Conservation (phyloP, 1,139 yeast genomes). For the Debaryomycetaceae sp. region DNA sequence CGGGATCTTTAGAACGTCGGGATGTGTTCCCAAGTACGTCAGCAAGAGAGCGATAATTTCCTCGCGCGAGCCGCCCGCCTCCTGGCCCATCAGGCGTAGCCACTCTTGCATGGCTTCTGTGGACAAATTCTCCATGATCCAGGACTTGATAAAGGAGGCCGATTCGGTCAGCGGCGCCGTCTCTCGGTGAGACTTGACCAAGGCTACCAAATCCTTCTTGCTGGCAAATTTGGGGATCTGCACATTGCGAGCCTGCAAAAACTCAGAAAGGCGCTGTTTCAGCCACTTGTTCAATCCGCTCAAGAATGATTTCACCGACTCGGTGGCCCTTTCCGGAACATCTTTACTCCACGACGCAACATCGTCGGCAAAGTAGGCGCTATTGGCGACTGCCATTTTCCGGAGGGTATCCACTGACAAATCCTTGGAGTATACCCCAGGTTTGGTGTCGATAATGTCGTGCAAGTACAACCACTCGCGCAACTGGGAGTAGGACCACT, state of each 20-base stretch:
- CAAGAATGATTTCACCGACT: slow-evolving; percentile 22
- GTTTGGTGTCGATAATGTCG: slow-evolving; percentile 16
- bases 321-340: slow-evolving; percentile 12
- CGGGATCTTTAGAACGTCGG: slow-evolving; percentile 1
- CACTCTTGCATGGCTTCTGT: slow-evolving; percentile 14
- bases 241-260: slow-evolving; percentile 41
- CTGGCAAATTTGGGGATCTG: slow-evolving; percentile 35
- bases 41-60: slow-evolving; percentile 8
- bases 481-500: slow-evolving; percentile 22
- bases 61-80: slow-evolving; percentile 15
- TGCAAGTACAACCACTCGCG: slow-evolving; percentile 20
- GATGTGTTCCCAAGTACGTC: slow-evolving; percentile 4
- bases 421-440: slow-evolving; percentile 11
- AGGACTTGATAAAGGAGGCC: slow-evolving; percentile 7
- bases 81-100: slow-evolving; percentile 14
- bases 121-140: slow-evolving; percentile 13
- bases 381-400: slow-evolving; percentile 9
- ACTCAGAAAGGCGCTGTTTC: slow-evolving; percentile 37
- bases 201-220: slow-evolving; percentile 33
- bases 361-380: slow-evolving; percentile 32
- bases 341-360: slow-evolving; percentile 23
- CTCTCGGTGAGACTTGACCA: slow-evolving; percentile 35
- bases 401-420: slow-evolving; percentile 11
- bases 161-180: slow-evolving; percentile 23
- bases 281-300: slow-evolving; percentile 38